These are phyloP conservation scores for Fragaria vesca DNA, from an alignment of 306 rosid species.

Conservation along the genomic window DNA sequence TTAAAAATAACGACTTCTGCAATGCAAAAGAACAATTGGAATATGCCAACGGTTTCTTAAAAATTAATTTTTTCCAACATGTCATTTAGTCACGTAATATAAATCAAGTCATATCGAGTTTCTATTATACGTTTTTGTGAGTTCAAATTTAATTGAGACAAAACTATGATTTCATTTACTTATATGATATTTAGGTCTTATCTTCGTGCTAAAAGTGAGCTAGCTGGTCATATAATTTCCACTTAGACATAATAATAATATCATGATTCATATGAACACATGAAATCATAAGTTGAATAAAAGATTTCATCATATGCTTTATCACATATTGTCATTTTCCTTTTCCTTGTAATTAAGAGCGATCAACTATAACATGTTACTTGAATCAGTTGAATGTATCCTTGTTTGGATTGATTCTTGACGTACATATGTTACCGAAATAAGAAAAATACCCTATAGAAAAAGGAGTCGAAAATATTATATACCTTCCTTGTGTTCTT, in stretches of 20 bases:
- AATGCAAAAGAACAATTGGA: no score
- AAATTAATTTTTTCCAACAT: no score
- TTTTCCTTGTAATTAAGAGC: no score
- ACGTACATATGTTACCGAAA: no score
- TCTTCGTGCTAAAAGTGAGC: background rate
- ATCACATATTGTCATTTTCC: no score
- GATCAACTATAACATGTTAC: no score
- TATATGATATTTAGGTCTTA: background rate
- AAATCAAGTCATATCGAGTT: background rate
- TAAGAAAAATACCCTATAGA: no score
- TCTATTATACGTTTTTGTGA: background rate
- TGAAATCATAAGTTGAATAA: background rate
- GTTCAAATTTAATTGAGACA: background rate
- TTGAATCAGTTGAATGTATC: no score
- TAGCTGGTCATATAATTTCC: background rate
- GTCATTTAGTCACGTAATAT: no score
- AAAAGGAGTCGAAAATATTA: background rate
- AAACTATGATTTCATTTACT: background rate
- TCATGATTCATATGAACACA: background rate
- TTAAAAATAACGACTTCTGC: fast-evolving
- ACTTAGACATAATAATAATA: background rate
- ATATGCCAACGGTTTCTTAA: background rate
- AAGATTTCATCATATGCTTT: no score
- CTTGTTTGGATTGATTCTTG: no score
- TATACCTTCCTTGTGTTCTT: conserved; percentile 15